Conservation (phyloP, 768 basidiomycete species). For the Mycena olivaceomarginata region DNA sequence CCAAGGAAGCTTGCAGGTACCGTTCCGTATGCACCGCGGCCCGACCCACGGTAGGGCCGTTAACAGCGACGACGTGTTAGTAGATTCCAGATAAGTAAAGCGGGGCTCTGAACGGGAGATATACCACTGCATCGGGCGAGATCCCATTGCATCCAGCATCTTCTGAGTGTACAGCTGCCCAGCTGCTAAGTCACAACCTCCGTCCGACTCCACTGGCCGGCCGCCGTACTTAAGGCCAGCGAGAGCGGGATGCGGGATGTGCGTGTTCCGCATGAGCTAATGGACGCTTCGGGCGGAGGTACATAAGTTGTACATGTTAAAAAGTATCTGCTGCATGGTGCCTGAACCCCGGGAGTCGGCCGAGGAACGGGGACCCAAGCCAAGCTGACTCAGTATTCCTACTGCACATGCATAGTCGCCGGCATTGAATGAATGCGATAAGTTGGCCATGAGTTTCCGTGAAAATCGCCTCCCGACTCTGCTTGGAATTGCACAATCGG, state of each 20-base stretch:
- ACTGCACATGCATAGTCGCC: no score
- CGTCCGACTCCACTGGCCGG: not conserved
- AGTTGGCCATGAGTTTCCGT: no score
- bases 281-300: not conserved
- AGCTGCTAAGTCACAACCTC: no score
- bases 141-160: no score
- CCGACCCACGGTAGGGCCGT: not conserved
- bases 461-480: no score
- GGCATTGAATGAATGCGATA: no score
- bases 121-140: no score
- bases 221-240: not conserved
- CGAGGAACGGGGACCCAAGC: no score
- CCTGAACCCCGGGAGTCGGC: not conserved
- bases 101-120: not conserved
- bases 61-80: not conserved
- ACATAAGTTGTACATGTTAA: not conserved
- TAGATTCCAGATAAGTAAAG: constrained; percentile 12
- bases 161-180: no score
- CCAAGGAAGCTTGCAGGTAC: not conserved
- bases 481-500: no score
- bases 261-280: not conserved
- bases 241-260: not conserved
- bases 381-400: no score
- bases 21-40: not conserved
- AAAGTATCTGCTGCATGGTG: not conserved